Evolutionary conservation across 169 alveolate genomes (phyloP).

Genomic region (Plasmodium yoelii): DNA sequence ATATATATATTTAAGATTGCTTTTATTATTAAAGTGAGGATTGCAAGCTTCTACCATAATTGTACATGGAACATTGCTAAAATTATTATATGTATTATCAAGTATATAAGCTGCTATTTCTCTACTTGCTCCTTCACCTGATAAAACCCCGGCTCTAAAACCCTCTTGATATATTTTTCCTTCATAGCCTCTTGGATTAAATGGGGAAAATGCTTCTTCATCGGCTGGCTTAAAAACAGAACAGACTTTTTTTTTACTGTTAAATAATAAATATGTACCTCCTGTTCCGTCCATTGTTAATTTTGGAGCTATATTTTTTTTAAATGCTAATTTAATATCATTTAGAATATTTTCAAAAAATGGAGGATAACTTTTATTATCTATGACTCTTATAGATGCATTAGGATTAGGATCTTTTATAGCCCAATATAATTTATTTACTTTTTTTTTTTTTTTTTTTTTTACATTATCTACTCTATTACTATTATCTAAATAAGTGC

Average conservation of each 20-base stretch:
- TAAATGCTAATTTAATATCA: slow-evolving; percentile 92
- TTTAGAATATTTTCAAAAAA: slow-evolving; percentile 82
- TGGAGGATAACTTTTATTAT: slow-evolving; percentile 78
- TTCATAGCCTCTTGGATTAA: slow-evolving; percentile 97
- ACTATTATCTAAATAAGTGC: slow-evolving; percentile 84
- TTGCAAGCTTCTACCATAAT: slow-evolving; percentile 97
- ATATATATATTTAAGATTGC: slow-evolving; percentile 75
- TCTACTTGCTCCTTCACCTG: slow-evolving; percentile 99
- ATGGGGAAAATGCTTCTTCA: slow-evolving; percentile 99
- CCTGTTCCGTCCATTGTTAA: slow-evolving; percentile 98
- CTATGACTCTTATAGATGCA: slow-evolving; percentile 78
- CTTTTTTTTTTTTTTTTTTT: slow-evolving; percentile 80
- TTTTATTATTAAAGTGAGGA: slow-evolving; percentile 91
- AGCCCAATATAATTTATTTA: slow-evolving; percentile 79
- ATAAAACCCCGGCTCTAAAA: slow-evolving; percentile 94
- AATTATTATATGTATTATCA: slow-evolving; percentile 90
- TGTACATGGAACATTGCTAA: slow-evolving; percentile 97
- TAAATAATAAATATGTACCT: slow-evolving; percentile 95
- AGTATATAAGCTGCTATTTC: slow-evolving; percentile 98
- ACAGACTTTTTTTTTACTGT: slow-evolving; percentile 89
- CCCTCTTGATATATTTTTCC: slow-evolving; percentile 95
- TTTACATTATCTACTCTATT: slow-evolving; percentile 57
- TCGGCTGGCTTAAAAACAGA: slow-evolving; percentile 98
- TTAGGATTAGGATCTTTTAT: slow-evolving; percentile 77
- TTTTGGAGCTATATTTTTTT: slow-evolving; percentile 94